Percentiles rank a stretch among this genome's conserved stretches.
phyloP scores from a whole-genome alignment of 352 stramenopile species.

The Phytopythium delawarense region DNA sequence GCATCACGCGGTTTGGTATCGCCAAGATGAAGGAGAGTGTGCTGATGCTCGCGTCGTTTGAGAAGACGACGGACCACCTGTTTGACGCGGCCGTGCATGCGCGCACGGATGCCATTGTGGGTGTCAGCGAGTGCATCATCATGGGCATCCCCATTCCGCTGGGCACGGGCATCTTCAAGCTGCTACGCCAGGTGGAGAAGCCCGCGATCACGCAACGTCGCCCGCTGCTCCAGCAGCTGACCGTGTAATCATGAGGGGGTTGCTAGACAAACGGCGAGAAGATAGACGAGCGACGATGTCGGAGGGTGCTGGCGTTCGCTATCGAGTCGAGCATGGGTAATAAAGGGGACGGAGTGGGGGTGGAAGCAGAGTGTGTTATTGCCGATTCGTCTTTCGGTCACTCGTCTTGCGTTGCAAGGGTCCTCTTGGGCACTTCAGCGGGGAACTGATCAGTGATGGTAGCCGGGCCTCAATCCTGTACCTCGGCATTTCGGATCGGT shows the following conservation, averaged over 20 bases:
- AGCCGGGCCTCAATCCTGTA: background rate
- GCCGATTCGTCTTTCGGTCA: background rate
- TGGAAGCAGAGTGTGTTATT: no score
- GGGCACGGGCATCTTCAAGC: constrained; percentile 98
- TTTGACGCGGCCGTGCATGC: constrained; percentile 99
- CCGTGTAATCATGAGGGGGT: background rate
- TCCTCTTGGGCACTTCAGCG: background rate
- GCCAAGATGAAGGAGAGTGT: constrained; percentile 99
- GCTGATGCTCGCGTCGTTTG: constrained; percentile 98
- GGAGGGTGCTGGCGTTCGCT: background rate
- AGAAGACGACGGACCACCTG: constrained; percentile 99
- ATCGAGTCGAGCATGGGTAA: background rate
- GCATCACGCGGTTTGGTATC: constrained; percentile 97
- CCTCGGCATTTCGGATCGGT: background rate
- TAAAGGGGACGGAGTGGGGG: background rate
- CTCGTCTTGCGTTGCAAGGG: background rate
- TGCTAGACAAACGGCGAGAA: no score
- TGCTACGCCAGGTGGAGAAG: constrained; percentile 86
- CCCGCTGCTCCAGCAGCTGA: constrained; percentile 32
- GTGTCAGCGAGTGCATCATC: constrained; percentile 99
- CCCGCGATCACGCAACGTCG: constrained; percentile 58
- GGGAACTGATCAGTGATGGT: background rate
- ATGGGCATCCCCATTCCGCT: constrained; percentile 99
- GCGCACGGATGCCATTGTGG: constrained; percentile 97
- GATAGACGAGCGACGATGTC: background rate